Conservation (phyloP, 345 rosid species). For the Barbarea vulgaris region DNA sequence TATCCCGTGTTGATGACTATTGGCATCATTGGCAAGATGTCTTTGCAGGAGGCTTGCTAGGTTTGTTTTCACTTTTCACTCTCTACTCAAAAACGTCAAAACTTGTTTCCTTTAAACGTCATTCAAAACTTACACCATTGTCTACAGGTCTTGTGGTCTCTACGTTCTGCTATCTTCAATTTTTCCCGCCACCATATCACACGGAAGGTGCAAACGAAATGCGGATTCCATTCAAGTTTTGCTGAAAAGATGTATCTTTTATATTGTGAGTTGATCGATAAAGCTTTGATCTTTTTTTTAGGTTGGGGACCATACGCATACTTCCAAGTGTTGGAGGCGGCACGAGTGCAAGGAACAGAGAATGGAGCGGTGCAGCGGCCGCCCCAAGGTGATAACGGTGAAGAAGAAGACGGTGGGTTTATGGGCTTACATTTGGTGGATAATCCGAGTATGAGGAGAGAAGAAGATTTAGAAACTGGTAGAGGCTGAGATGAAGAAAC, state of each 20-base stretch:
- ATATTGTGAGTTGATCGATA: not conserved
- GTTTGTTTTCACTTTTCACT: constrained; percentile 39
- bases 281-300: constrained; percentile 21
- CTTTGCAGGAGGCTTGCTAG: constrained; percentile 78
- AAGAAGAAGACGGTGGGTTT: constrained; percentile 42
- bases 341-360: constrained; percentile 31
- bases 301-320: constrained; percentile 82
- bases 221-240: not conserved
- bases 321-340: constrained; percentile 56
- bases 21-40: constrained; percentile 94
- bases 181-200: constrained; percentile 73
- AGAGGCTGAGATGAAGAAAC: constrained; percentile 35
- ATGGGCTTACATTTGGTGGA: constrained; percentile 49
- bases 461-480: constrained; percentile 51
- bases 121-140: not conserved
- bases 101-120: not conserved
- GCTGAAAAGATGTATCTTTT: not conserved
- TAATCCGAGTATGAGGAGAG: constrained; percentile 37
- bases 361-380: constrained; percentile 20
- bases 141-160: constrained; percentile 57
- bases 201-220: constrained; percentile 47
- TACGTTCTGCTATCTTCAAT: constrained; percentile 72
- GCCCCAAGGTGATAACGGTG: constrained; percentile 32
- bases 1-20: constrained; percentile 86
- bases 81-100: constrained; percentile 15